phyloP scores from a whole-genome alignment of 495 filamentous ascomycete genomes.

The Cladorrhinum samala region DNA sequence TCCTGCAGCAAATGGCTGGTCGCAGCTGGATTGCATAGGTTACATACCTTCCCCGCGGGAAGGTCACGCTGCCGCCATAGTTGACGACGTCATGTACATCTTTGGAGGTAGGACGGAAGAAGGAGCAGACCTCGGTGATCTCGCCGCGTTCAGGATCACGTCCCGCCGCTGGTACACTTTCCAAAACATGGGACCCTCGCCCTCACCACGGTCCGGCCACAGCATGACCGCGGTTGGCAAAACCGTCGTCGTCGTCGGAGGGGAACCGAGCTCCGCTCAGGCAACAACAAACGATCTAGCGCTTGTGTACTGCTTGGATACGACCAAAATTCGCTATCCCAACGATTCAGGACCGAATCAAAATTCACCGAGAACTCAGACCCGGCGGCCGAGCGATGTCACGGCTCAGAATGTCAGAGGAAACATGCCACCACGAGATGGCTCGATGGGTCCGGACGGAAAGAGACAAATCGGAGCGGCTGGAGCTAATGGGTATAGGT shows the following conservation, averaged over 20 bases:
- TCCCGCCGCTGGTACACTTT: conserved; percentile 97
- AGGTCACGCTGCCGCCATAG: conserved; percentile 88
- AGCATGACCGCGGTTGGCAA: conserved; percentile 95
- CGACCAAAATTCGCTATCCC: conserved; percentile 91
- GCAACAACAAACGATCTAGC: conserved; percentile 76
- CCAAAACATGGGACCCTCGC: conserved; percentile 98
- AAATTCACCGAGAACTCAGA: conserved; percentile 25
- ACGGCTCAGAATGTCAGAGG: conserved; percentile 28
- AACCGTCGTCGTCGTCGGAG: conserved; percentile 84
- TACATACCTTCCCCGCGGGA: conserved; percentile 92
- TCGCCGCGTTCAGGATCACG: conserved; percentile 91
- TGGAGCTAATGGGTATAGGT: conserved; percentile 31
- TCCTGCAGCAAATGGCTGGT: conserved; percentile 73
- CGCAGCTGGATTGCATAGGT: conserved; percentile 87
- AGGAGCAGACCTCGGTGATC: conserved; percentile 82
- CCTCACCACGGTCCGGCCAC: conserved; percentile 88
- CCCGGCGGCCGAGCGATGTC: conserved; percentile 37
- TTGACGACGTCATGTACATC: conserved; percentile 98
- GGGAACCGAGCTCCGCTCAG: conserved; percentile 85
- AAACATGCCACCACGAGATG: conserved; percentile 53
- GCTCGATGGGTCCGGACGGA: conserved; percentile 52
- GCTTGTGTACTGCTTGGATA: conserved; percentile 88
- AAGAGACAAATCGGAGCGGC: conserved; percentile 46
- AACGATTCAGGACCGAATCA: conserved; percentile 59
- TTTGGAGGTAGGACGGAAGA: conserved; percentile 96